Evolutionary conservation across 768 basidiomycete genomes (phyloP), one percentile per base, ranked within the genome.

Genomic region (Agaricus subrufescens): DNA sequence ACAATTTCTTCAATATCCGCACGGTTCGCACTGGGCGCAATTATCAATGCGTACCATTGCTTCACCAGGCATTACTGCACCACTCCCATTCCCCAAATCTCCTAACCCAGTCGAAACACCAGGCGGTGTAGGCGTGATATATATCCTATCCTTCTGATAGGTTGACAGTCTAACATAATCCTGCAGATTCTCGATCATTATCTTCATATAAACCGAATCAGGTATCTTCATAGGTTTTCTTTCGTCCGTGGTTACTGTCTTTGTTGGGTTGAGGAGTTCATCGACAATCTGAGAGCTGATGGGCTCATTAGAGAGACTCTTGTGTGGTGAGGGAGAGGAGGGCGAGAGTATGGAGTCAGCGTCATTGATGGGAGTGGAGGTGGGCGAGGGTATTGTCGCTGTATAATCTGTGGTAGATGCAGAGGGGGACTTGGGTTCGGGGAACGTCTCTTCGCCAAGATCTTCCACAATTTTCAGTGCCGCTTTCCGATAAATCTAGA

Each of bases 1-100:
- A 98, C 96, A 66, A 98, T 98, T 76, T 94, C 94, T 73, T 98
- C 94, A 31, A 99, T 94, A 65, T 98, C 96, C 0, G 91, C 86
- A 26, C 87, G 85, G 69, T 95, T 96, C 2, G 90, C 95, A 26
- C 81, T 86, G 0, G 93, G 93, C 0, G 89, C 89, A 7, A 95
- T 69, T 62, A 94, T 89, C 19, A 19, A 19, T 19, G 19, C 85
- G 63, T 58, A 94, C 94, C 64, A 89, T 89, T 39, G 90, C 93
- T 73, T 99, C 97, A 29, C 98, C 85, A 19, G 93, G 19, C 19
- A 19, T 19, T 19, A 19, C 19, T 19, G 19, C 89, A 25, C 97
- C 97, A 12, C 89, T 90, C 1, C 97, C 97, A 69, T 98, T 98
- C 1, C 96, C 96, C 27, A 96, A 75, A 69, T 98, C 98, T 3